Evolutionary conservation across 495 filamentous ascomycete species (phyloP).

Genomic region (Annulohypoxylon moriforme): DNA sequence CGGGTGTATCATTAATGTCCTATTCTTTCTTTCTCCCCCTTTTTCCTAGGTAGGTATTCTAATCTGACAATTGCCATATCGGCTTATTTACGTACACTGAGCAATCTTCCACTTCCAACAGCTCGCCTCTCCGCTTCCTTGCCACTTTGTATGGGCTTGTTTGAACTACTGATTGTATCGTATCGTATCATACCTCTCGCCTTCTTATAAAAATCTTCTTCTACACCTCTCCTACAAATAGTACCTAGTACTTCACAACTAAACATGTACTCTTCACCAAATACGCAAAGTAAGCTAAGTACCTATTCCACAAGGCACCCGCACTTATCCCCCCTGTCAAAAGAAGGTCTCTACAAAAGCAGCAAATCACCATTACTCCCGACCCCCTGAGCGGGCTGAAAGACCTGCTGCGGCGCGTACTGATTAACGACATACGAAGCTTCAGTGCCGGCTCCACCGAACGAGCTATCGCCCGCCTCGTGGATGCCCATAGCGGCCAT

Average conservation of each 20-base stretch:
- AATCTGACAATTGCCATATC: conserved; percentile 12
- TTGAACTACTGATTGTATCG: neutral
- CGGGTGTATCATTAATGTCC: conserved; percentile 4
- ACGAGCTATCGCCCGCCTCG: conserved; percentile 60
- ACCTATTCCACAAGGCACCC: no score
- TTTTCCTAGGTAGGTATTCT: neutral
- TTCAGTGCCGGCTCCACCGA: conserved; percentile 53
- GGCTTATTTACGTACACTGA: conserved; percentile 14
- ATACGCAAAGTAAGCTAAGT: neutral
- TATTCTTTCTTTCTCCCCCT: neutral
- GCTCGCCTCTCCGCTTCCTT: neutral
- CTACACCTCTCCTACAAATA: no score
- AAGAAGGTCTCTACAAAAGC: conserved; percentile 49
- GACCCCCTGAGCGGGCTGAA: conserved; percentile 63
- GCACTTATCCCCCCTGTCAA: no score
- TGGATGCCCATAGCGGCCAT: conserved; percentile 76
- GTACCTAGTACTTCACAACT: neutral
- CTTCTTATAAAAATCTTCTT: neutral
- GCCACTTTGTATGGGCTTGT: neutral
- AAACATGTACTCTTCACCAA: neutral
- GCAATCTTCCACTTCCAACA: conserved; percentile 22
- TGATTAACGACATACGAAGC: conserved; percentile 76
- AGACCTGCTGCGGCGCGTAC: conserved; percentile 69
- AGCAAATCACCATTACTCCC: conserved; percentile 69
- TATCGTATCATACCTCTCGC: neutral